Base-by-base conservation (phyloP, 2,329 filamentous ascomycete genomes). In the Stachybotrys chartarum region DNA sequence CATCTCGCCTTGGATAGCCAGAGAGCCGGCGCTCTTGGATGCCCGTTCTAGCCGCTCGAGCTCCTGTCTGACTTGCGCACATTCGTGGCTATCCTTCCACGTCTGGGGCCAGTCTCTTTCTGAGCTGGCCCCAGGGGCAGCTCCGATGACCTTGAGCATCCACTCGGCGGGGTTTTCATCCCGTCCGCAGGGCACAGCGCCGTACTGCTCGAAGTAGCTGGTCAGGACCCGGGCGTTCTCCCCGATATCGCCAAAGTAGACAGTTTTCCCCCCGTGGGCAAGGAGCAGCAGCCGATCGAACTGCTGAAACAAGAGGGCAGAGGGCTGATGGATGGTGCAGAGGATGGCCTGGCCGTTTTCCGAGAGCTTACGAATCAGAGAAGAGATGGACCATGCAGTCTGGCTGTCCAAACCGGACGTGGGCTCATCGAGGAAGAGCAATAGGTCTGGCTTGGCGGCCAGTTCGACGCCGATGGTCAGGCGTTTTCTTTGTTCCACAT, bases 391-490 rank as follows among this genome's bases (percentile, higher is more conserved):
- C 85, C 86, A 91, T 0, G 87, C 86, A 1, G 87, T 90, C 65
- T 90, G 86, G 61, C 80, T 85, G 68, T 91, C 87, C 10, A 91
- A 77, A 65, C 88, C 88, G 7, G 86, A 90, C 3, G 87, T 91
- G 2, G 88, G 88, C 63, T 91, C 88, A 62, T 91, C 88, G 14
- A 91, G 76, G 75, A 91, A 91, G 16, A 91, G 78, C 51, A 91
- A 77, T 3, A 91, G 73, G 46, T 86, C 79, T 1, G 88, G 88
- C 64, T 87, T 87, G 1, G 87, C 87, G 16, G 86, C 87, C 5
- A 91, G 75, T 66, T 91, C 88, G 2, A 91, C 87, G 63, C 86
- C 88, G 56, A 91, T 91, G 0, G 87, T 91, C 12, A 91, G 74
- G 58, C 86, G 81, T 51, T 77, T 77, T 14, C 74, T 64, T 55